These are phyloP conservation scores for Obelidium mucronatum DNA, from an alignment of 192 early-diverging fungal species.

Conservation along the genomic window DNA sequence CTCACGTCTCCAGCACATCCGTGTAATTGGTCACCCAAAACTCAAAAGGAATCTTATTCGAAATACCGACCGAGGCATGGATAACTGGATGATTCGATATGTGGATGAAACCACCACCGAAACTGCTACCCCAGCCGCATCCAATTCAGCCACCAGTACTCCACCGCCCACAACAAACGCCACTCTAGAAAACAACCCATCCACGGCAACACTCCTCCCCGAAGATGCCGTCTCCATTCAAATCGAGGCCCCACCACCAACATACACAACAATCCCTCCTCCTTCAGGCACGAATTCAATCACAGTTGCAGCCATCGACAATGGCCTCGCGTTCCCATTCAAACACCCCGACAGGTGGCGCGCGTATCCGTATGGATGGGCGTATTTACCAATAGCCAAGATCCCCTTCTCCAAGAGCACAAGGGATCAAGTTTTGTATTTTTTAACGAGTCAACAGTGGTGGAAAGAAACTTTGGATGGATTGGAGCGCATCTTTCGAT, in stretches of 20 bases:
- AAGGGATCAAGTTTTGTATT: conserved; percentile 67
- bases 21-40: conserved; percentile 50
- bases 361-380: conserved; percentile 93
- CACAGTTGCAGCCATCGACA: conserved; percentile 89
- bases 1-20: conserved; percentile 41
- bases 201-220: background rate
- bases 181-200: too few species aligned
- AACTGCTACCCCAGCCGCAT: background rate
- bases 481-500: conserved; percentile 66
- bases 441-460: conserved; percentile 76
- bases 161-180: background rate
- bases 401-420: conserved; percentile 79
- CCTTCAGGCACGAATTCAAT: conserved; percentile 43
- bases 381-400: conserved; percentile 70
- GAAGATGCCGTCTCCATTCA: background rate
- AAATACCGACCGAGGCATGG: conserved; percentile 77
- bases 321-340: conserved; percentile 92
- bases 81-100: conserved; percentile 83
- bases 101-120: background rate
- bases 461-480: conserved; percentile 79
- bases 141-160: conserved; percentile 20
- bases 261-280: background rate
- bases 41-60: conserved; percentile 72
- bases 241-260: background rate
- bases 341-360: conserved; percentile 91